Evolutionary conservation across 1,139 yeast species (phyloP), one percentile per base, ranked within the genome.

Genomic region (Suhomyces wounanorum): DNA sequence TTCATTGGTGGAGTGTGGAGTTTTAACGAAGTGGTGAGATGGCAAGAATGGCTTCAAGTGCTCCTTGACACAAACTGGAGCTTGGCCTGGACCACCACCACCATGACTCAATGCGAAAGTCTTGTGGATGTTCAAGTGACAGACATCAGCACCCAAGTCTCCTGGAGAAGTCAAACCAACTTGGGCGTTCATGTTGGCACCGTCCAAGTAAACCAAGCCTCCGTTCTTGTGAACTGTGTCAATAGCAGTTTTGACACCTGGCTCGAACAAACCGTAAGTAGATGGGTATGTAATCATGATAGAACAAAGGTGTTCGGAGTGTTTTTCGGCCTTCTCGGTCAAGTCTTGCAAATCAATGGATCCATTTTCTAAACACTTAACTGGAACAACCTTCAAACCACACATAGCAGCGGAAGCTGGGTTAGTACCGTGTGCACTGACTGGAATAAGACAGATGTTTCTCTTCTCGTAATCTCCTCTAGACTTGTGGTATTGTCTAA

Each of bases 71-170:
- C 98, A 91, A 55, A 94, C 95, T 52, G 99, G 98, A 10, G 97
- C 99, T 66, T 92, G 96, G 63, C 98, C 99, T 42, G 99, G 99
- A 45, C 99, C 99, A 68, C 99, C 99, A 65, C 99, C 99, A 64
- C 99, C 99, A 68, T 94, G 99, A 55, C 97, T 96, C 66, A 94
- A 91, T 45, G 98, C 94, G 77, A 94, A 94, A 1, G 99, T 94
- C 75, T 94, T 94, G 78, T 94, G 99, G 66, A 94, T 79, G 68
- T 94, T 94, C 74, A 94, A 81, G 66, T 94, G 99, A 72, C 99
- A 94, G 43, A 94, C 98, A 72, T 94, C 99, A n/a, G 98, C 98
- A 49, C 97, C 98, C 62, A 94, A 78, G 66, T 91, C 97, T 53
- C 98, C 99, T 14, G 99, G 99, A 11, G 96, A 89, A 0, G 98